phyloP scores from a whole-genome alignment of 2,329 filamentous ascomycete genomes.

The Aspergillus neoniger region DNA sequence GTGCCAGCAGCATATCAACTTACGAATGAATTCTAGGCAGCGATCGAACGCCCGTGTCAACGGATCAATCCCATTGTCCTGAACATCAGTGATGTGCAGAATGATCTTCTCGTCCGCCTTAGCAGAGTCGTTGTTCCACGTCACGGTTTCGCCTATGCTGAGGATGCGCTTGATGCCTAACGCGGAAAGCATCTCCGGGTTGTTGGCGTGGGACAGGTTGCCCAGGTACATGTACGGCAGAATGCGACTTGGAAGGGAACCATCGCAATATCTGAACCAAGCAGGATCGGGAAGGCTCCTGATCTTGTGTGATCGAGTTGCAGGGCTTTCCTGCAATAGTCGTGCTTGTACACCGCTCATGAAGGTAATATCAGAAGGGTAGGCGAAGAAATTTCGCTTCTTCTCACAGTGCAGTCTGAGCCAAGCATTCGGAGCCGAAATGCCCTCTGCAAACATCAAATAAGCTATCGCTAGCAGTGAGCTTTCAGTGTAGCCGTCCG shows the following conservation, averaged over 20 bases:
- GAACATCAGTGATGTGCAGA: slow-evolving; percentile 78
- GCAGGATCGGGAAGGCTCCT: slow-evolving; percentile 57
- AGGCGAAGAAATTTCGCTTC: slow-evolving; percentile 92
- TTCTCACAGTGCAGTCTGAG: slow-evolving; percentile 77
- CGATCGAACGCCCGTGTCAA: slow-evolving; percentile 80
- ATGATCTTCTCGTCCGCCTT: slow-evolving; percentile 77
- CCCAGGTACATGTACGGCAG: slow-evolving; percentile 95
- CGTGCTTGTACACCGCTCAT: slow-evolving; percentile 75
- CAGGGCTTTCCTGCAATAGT: slow-evolving; percentile 60
- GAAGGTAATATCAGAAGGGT: slow-evolving; percentile 83
- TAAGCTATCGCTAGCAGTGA: slow-evolving; percentile 88
- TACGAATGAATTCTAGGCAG: slow-evolving; percentile 91
- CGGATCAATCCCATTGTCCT: slow-evolving; percentile 96
- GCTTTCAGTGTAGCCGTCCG: slow-evolving; percentile 94
- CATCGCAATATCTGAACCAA: slow-evolving; percentile 84
- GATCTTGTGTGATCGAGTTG: slow-evolving; percentile 26
- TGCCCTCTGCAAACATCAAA: slow-evolving; percentile 85
- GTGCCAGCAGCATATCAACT: slow-evolving; percentile 37
- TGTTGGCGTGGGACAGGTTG: slow-evolving; percentile 91
- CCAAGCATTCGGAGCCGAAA: slow-evolving; percentile 82
- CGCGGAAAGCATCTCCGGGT: slow-evolving; percentile 75
- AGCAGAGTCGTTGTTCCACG: slow-evolving; percentile 72
- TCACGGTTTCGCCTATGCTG: slow-evolving; percentile 85
- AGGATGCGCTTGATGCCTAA: slow-evolving; percentile 85
- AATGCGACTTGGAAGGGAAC: slow-evolving; percentile 85